A percentile compares a stretch with the other conserved stretches of the same genome.
Conservation (phyloP, 2,329 filamentous ascomycete genomes). For the Trichoderma citrinoviride region DNA sequence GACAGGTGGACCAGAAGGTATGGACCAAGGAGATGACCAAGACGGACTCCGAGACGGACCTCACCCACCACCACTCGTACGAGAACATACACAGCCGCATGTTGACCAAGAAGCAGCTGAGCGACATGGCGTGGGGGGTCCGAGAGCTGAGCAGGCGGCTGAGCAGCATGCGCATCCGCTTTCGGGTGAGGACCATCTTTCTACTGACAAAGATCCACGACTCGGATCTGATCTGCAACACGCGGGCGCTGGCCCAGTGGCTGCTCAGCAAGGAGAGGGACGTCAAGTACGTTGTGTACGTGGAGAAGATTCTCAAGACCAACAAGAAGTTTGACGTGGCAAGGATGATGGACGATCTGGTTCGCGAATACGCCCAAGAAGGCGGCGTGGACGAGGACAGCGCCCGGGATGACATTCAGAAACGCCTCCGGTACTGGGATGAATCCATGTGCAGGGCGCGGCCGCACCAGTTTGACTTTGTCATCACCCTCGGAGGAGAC, state of each 20-base stretch:
- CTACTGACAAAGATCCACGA: slow-evolving; percentile 92
- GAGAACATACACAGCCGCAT: slow-evolving; percentile 61
- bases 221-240: slow-evolving; percentile 71
- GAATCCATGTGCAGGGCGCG: slow-evolving; percentile 71
- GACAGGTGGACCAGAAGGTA: slow-evolving; percentile 56
- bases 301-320: slow-evolving; percentile 71
- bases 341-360: slow-evolving; percentile 65
- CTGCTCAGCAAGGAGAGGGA: slow-evolving; percentile 68
- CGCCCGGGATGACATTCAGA: slow-evolving; percentile 39
- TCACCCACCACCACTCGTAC: slow-evolving; percentile 28
- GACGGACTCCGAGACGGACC: slow-evolving; percentile 42
- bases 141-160: slow-evolving; percentile 84
- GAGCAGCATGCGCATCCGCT: slow-evolving; percentile 76
- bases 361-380: slow-evolving; percentile 41
- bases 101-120: slow-evolving; percentile 89
- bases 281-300: slow-evolving; percentile 72
- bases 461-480: slow-evolving; percentile 90
- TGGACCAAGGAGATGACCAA: slow-evolving; percentile 52
- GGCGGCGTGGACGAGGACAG: slow-evolving; percentile 35
- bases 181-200: slow-evolving; percentile 80
- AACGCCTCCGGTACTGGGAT: slow-evolving; percentile 77
- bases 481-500: slow-evolving; percentile 87
- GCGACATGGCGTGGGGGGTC: slow-evolving; percentile 96
- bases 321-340: slow-evolving; percentile 71
- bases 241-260: slow-evolving; percentile 76